phyloP scores from a whole-genome alignment of 2,329 filamentous ascomycete species.

The Epichloe bromicola region DNA sequence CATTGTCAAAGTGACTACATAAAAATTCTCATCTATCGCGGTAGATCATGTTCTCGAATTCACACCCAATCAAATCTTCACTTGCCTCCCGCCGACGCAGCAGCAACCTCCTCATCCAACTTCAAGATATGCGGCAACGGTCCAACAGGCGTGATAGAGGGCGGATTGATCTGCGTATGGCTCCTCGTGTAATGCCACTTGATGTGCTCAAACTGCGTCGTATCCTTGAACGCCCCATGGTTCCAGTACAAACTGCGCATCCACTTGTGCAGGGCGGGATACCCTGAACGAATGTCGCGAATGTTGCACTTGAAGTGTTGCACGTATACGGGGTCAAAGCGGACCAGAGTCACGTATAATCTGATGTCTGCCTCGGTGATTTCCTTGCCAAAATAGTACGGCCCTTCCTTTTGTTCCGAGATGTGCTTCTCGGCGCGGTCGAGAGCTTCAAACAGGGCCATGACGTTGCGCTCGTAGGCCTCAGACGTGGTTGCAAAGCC shows the following conservation, averaged over 20 bases:
- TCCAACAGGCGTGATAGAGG: slow-evolving; percentile 69
- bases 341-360: slow-evolving; percentile 56
- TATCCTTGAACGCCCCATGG: slow-evolving; percentile 60
- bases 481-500: slow-evolving; percentile 77
- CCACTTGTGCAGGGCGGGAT: slow-evolving; percentile 71
- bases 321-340: slow-evolving; percentile 70
- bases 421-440: slow-evolving; percentile 67
- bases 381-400: slow-evolving; percentile 61
- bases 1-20: too few relatives aligned
- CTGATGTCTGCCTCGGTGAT: slow-evolving; percentile 76
- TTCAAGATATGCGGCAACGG: slow-evolving; percentile 72
- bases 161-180: slow-evolving; percentile 53
- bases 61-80: background rate
- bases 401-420: slow-evolving; percentile 29
- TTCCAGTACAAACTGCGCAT: slow-evolving; percentile 78
- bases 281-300: slow-evolving; percentile 70
- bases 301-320: slow-evolving; percentile 86
- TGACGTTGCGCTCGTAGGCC: slow-evolving; percentile 67
- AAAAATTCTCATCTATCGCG: too few relatives aligned
- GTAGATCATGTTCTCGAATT: too few relatives aligned
- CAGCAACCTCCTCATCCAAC: slow-evolving; percentile 63
- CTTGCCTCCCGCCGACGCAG: slow-evolving; percentile 30
- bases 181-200: slow-evolving; percentile 60
- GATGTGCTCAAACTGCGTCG: slow-evolving; percentile 90
- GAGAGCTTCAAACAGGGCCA: slow-evolving; percentile 59